A percentile compares a stretch with the other conserved stretches of the same genome.
Conservation (phyloP, 345 rosid species). For the Hibiscus trionum region DNA sequence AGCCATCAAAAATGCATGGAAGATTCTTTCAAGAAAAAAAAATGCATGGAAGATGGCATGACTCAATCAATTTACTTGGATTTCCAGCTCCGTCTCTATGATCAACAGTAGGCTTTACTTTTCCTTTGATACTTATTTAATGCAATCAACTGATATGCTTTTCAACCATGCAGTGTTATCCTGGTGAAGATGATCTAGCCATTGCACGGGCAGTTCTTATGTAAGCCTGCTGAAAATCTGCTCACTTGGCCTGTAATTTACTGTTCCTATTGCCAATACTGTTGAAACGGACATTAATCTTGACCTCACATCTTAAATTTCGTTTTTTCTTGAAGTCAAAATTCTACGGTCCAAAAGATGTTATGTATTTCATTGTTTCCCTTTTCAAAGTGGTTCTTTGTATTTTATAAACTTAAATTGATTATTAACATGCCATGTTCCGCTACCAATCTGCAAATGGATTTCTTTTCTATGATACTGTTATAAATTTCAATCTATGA, state of each 20-base stretch:
- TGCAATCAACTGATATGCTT: slow-evolving; percentile 10
- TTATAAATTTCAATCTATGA: no score
- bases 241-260: background rate
- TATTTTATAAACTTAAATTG: background rate
- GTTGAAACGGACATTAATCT: background rate
- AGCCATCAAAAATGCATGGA: background rate
- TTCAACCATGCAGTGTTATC: slow-evolving; percentile 71
- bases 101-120: background rate
- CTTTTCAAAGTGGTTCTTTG: background rate
- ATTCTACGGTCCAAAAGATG: background rate
- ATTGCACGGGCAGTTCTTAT: slow-evolving; percentile 72
- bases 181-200: slow-evolving; percentile 95
- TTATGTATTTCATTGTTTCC: background rate
- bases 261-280: background rate
- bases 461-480: no score
- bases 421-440: background rate
- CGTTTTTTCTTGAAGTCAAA: no score
- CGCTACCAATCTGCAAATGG: no score
- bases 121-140: slow-evolving; percentile 3
- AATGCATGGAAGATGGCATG: slow-evolving; percentile 3
- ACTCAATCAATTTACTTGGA: background rate
- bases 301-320: background rate
- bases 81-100: background rate
- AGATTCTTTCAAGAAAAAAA: background rate
- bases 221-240: slow-evolving; percentile 33